Percentiles rank a stretch among this genome's conserved stretches.
phyloP scores from a whole-genome alignment of 2,329 filamentous ascomycete genomes.

The Ophiostoma australiae region DNA sequence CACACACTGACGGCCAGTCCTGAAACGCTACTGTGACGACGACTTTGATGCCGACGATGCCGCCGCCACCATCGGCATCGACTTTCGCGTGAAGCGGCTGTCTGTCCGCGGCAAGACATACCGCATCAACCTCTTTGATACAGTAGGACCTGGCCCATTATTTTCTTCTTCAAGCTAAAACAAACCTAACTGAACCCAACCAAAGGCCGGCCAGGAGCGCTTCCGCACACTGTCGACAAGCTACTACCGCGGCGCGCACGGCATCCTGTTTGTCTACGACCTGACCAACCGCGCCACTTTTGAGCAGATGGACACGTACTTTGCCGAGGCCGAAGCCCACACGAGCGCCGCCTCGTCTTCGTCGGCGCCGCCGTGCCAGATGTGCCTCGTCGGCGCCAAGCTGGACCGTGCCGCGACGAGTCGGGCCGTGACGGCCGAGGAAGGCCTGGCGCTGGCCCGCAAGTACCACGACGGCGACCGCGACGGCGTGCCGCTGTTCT shows the following conservation, averaged over 20 bases:
- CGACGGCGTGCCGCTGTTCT: slow-evolving; percentile 37
- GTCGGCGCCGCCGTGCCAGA: slow-evolving; percentile 18
- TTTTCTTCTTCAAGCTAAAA: no score
- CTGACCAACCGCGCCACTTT: slow-evolving; percentile 47
- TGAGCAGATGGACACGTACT: slow-evolving; percentile 50
- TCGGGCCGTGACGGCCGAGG: slow-evolving; percentile 44
- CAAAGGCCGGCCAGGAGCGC: slow-evolving; percentile 41
- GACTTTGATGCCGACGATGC: slow-evolving; percentile 53
- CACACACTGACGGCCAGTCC: slow-evolving; percentile 37
- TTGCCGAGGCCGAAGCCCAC: slow-evolving; percentile 49
- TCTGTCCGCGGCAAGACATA: slow-evolving; percentile 49
- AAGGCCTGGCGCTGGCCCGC: slow-evolving; percentile 45
- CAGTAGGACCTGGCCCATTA: slow-evolving; percentile 27
- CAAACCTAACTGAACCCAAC: not conserved
- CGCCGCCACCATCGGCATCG: slow-evolving; percentile 53
- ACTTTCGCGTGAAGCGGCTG: slow-evolving; percentile 54
- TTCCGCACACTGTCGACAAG: slow-evolving; percentile 48
- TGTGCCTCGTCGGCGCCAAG: slow-evolving; percentile 45
- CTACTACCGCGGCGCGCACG: slow-evolving; percentile 49
- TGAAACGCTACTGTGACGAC: slow-evolving; percentile 53
- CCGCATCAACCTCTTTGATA: slow-evolving; percentile 50
- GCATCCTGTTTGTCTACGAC: slow-evolving; percentile 48
- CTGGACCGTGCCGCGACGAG: slow-evolving; percentile 42
- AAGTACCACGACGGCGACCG: slow-evolving; percentile 36
- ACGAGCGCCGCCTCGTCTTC: slow-evolving; percentile 33